Percentiles rank a stretch among this genome's conserved stretches.
Evolutionary conservation across 148 eudicot species (phyloP).

Genomic region (Rhododendron kiyosumense): DNA sequence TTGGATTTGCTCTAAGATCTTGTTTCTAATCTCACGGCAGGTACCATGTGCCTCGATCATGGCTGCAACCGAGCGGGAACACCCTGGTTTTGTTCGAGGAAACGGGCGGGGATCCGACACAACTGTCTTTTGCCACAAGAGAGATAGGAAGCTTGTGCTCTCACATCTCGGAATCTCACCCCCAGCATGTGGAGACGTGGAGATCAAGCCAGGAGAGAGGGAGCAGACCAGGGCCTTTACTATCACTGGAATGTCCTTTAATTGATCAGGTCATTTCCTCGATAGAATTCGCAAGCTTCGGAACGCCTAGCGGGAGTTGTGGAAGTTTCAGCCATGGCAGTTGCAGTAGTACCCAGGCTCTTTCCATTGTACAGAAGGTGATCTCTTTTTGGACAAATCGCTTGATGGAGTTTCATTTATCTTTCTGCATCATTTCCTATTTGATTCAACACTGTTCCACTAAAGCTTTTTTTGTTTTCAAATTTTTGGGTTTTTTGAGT

Average conservation of each 20-base stretch:
- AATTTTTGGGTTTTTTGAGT: too few relatives aligned
- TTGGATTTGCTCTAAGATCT: background rate
- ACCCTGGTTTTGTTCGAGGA: slow-evolving; percentile 80
- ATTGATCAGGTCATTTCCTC: slow-evolving; percentile 67
- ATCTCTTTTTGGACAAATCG: background rate
- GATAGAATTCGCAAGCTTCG: slow-evolving; percentile 88
- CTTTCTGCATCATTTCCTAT: background rate
- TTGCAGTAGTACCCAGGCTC: slow-evolving; percentile 62
- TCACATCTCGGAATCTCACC: slow-evolving; percentile 70
- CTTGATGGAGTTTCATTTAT: background rate
- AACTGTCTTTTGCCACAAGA: slow-evolving; percentile 56
- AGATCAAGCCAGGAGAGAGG: slow-evolving; percentile 25
- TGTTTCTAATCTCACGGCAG: slow-evolving; percentile 27
- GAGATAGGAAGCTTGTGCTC: slow-evolving; percentile 66
- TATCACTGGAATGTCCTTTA: slow-evolving; percentile 64
- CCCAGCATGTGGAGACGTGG: slow-evolving; percentile 74
- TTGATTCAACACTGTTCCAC: background rate
- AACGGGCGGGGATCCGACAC: slow-evolving; percentile 79
- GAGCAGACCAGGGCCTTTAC: slow-evolving; percentile 37
- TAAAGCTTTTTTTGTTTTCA: too few relatives aligned
- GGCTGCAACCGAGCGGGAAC: slow-evolving; percentile 64
- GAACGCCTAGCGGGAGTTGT: slow-evolving; percentile 80
- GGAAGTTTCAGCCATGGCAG: slow-evolving; percentile 72
- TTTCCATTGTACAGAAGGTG: slow-evolving; percentile 61
- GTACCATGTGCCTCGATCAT: slow-evolving; percentile 90